A percentile compares a stretch with the other conserved stretches of the same genome.
Evolutionary conservation across 1,284 basidiomycete species (phyloP).

Genomic region (Violaceomyces palustris): DNA sequence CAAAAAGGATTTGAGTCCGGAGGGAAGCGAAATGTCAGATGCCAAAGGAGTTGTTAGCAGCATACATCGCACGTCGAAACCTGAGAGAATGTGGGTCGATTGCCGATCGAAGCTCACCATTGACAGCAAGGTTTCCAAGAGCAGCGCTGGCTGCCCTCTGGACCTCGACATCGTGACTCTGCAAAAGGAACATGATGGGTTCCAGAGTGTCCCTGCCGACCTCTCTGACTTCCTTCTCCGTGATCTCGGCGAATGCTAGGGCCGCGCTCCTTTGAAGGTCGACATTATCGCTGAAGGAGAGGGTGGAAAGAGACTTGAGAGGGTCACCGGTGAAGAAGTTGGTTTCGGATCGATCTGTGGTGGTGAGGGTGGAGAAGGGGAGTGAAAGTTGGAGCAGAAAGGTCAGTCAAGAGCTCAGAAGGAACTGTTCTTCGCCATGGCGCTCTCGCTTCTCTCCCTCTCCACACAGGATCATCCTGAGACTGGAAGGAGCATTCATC

Average conservation of each 20-base stretch:
- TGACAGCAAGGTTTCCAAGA: slow-evolving; percentile 96
- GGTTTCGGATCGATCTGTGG: slow-evolving; percentile 50
- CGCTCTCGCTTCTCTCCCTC: no score
- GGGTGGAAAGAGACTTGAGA: slow-evolving; percentile 85
- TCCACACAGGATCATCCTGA: no score
- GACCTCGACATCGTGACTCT: slow-evolving; percentile 97
- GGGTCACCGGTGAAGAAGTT: slow-evolving; percentile 61
- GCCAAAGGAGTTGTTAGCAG: no score
- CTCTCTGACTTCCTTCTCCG: slow-evolving; percentile 96
- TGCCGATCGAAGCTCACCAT: slow-evolving; percentile 60
- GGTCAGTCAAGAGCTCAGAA: no score
- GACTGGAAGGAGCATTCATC: no score
- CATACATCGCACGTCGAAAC: no score
- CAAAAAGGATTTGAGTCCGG: no score
- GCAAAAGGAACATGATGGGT: slow-evolving; percentile 93
- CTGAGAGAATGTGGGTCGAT: no score
- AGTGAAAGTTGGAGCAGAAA: no score
- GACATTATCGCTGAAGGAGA: slow-evolving; percentile 98
- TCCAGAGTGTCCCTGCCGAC: slow-evolving; percentile 96
- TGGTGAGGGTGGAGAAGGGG: no score
- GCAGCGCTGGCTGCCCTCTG: slow-evolving; percentile 97
- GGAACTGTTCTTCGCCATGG: no score
- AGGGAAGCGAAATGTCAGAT: no score
- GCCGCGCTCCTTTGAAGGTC: slow-evolving; percentile 97
- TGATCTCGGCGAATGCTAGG: slow-evolving; percentile 97